Evolutionary conservation across 495 filamentous ascomycete species (phyloP).

Genomic region (Penicillium roqueforti): DNA sequence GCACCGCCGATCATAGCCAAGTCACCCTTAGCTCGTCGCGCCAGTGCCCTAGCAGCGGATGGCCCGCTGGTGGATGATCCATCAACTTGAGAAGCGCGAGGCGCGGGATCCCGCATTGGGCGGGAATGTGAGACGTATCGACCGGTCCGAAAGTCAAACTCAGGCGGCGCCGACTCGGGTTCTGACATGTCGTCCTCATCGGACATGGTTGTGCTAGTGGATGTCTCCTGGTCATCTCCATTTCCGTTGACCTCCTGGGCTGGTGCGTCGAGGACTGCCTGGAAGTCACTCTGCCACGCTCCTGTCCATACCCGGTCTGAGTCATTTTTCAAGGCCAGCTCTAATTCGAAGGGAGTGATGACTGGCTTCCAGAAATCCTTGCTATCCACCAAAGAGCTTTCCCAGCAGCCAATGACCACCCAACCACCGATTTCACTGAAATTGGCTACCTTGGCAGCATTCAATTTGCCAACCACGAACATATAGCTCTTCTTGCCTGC

Average conservation of each 20-base stretch:
- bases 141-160: slow-evolving; percentile 88
- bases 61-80: slow-evolving; percentile 28
- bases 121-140: slow-evolving; percentile 77
- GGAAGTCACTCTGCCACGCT: slow-evolving; percentile 72
- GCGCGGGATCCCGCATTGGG: slow-evolving; percentile 60
- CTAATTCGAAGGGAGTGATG: slow-evolving; percentile 88
- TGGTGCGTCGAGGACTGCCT: slow-evolving; percentile 47
- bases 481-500: slow-evolving; percentile 92
- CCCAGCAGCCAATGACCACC: slow-evolving; percentile 98
- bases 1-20: slow-evolving; percentile 73
- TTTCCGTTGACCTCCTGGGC: slow-evolving; percentile 18
- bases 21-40: slow-evolving; percentile 61
- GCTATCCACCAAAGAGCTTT: slow-evolving; percentile 82
- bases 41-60: slow-evolving; percentile 44
- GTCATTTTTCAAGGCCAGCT: slow-evolving; percentile 66
- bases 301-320: slow-evolving; percentile 69
- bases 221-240: slow-evolving; percentile 14
- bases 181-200: slow-evolving; percentile 51
- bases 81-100: slow-evolving; percentile 31
- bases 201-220: slow-evolving; percentile 23
- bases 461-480: slow-evolving; percentile 94
- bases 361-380: slow-evolving; percentile 82
- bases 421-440: slow-evolving; percentile 92
- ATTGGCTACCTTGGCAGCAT: slow-evolving; percentile 93
- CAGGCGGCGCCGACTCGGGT: slow-evolving; percentile 70